Evolutionary conservation across 495 filamentous ascomycete species (phyloP).

Genomic region (Aspergillus cristatus): DNA sequence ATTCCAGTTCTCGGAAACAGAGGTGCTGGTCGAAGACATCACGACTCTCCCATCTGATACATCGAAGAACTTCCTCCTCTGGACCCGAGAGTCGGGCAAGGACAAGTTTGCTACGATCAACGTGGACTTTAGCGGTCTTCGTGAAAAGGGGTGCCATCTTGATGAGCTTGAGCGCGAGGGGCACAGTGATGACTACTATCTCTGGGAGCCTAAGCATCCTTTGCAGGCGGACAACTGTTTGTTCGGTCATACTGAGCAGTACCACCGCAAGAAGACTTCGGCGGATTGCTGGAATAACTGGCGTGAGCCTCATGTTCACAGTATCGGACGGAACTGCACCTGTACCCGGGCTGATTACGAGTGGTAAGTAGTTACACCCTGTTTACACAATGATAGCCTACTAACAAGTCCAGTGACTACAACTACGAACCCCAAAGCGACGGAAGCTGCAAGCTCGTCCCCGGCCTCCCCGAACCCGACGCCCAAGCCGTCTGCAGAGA

Average conservation of each 20-base stretch:
- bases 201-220: constrained; percentile 81
- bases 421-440: constrained; percentile 76
- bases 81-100: constrained; percentile 49
- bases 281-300: constrained; percentile 75
- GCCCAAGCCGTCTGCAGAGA: constrained; percentile 54
- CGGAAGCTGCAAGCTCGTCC: constrained; percentile 65
- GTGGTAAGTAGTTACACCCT: constrained; percentile 60
- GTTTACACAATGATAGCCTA: neutral
- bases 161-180: constrained; percentile 50
- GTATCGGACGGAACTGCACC: constrained; percentile 61
- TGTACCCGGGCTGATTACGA: constrained; percentile 85
- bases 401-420: constrained; percentile 60
- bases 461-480: constrained; percentile 58
- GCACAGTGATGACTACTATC: constrained; percentile 64
- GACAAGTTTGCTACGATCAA: constrained; percentile 59
- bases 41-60: constrained; percentile 83
- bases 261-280: constrained; percentile 74
- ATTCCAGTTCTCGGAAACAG: constrained; percentile 60
- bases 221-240: constrained; percentile 66
- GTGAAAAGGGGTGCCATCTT: constrained; percentile 56
- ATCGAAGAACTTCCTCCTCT: constrained; percentile 82
- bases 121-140: constrained; percentile 77
- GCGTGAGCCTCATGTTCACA: constrained; percentile 52
- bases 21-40: constrained; percentile 64
- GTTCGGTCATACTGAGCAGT: constrained; percentile 84